Evolutionary conservation across 495 filamentous ascomycete genomes (phyloP).

Genomic region (Amniculicola lignicola): DNA sequence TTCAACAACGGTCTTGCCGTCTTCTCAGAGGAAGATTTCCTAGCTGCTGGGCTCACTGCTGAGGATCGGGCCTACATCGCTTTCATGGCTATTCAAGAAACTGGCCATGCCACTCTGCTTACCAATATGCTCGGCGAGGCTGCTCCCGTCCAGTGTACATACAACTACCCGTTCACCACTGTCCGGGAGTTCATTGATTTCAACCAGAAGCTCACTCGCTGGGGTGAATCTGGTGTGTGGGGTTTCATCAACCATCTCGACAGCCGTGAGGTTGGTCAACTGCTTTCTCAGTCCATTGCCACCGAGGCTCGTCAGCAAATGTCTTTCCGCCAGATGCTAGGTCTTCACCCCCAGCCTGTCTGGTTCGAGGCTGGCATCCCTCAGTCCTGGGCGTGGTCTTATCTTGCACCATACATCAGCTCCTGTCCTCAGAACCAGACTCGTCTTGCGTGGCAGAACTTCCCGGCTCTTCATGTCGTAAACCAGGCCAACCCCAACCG

Average conservation of each 20-base stretch:
- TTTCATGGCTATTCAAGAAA: slow-evolving; percentile 84
- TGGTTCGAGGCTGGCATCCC: slow-evolving; percentile 82
- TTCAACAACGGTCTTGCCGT: slow-evolving; percentile 75
- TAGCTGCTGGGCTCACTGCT: slow-evolving; percentile 60
- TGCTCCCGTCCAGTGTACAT: slow-evolving; percentile 73
- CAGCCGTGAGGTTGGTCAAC: slow-evolving; percentile 66
- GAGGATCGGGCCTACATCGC: slow-evolving; percentile 70
- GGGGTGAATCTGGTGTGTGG: slow-evolving; percentile 78
- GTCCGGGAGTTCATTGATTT: slow-evolving; percentile 82
- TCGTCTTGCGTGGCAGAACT: slow-evolving; percentile 83
- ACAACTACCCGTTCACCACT: slow-evolving; percentile 77
- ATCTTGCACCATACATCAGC: slow-evolving; percentile 80
- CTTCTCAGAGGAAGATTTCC: slow-evolving; percentile 70
- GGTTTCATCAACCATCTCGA: slow-evolving; percentile 81
- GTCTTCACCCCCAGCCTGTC: slow-evolving; percentile 79
- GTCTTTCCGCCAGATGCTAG: slow-evolving; percentile 82
- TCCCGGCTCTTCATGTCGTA: slow-evolving; percentile 67
- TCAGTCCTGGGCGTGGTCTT: slow-evolving; percentile 84
- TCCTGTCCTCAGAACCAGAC: slow-evolving; percentile 73
- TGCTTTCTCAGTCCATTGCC: slow-evolving; percentile 73
- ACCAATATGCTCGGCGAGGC: slow-evolving; percentile 75
- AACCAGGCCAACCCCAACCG: slow-evolving; percentile 75
- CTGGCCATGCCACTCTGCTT: slow-evolving; percentile 74
- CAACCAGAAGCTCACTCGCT: slow-evolving; percentile 79
- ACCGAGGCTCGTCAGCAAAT: slow-evolving; percentile 87